Percentiles rank a stretch among this genome's conserved stretches.
Evolutionary conservation across 768 basidiomycete genomes (phyloP).

Genomic region (Pisolithus microcarpus): DNA sequence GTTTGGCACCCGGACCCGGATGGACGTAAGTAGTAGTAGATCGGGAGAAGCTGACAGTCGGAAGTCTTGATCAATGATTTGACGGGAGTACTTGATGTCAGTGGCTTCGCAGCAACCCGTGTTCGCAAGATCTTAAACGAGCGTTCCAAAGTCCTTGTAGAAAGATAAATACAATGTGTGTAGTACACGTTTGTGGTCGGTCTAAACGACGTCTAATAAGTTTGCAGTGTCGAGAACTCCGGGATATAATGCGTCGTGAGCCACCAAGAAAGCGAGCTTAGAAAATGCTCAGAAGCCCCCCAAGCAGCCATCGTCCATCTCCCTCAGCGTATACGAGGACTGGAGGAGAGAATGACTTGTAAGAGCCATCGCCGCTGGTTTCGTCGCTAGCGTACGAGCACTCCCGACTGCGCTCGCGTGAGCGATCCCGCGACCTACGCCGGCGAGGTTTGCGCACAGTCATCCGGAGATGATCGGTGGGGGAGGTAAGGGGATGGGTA

Average conservation of each 20-base stretch:
- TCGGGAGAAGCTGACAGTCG: no score
- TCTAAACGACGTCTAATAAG: no score
- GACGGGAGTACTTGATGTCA: no score
- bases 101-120: no score
- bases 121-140: no score
- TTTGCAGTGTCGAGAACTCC: background rate
- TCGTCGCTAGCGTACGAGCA: slow-evolving; percentile 5
- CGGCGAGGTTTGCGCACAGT: slow-evolving; percentile 8
- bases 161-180: no score
- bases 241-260: background rate
- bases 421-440: slow-evolving; percentile 9
- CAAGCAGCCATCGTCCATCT: slow-evolving; percentile 10
- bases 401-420: slow-evolving; percentile 7
- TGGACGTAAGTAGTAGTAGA: no score
- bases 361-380: slow-evolving; percentile 2
- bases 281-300: slow-evolving; percentile 10
- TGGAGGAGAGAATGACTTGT: slow-evolving; percentile 3
- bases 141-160: no score
- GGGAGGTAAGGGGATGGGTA: slow-evolving; percentile 5
- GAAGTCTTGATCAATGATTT: no score
- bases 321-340: slow-evolving; percentile 1
- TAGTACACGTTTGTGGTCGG: no score
- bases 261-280: background rate
- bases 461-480: slow-evolving; percentile 2
- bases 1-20: no score